Base-by-base conservation (phyloP, 2,329 filamentous ascomycete species). In the Curvularia spicifera region DNA sequence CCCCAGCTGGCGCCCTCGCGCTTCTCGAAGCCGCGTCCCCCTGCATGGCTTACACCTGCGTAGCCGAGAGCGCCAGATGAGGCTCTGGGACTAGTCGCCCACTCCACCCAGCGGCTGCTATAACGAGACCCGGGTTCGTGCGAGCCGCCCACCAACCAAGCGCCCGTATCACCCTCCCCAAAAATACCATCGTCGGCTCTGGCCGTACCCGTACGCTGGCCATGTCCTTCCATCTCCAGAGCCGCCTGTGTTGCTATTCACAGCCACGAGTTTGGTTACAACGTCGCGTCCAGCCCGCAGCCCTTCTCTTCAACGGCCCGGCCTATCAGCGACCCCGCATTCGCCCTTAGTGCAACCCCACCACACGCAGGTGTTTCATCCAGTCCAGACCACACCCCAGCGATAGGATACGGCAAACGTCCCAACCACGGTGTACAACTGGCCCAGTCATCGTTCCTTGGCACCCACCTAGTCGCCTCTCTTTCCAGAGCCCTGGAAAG, bases 61-160 rank as follows among this genome's bases (percentile, higher is more conserved):
- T 37, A 55, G 47, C 51, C 48, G 53, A 63, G 62, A 59, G 64
- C 63, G 70, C 71, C 65, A 49, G 51, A 65, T 71, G 72, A 65
- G 72, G 71, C 71, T 75, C 68, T 43, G 68, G 62, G 64, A 59
- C 61, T 57, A 55, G 57, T 65, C 56, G 60, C 62, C 59, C 56
- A 39, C 52, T 60, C 59, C 56, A 39, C 53, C 46, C 45, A 60
- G 63, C 67, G 65, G 63, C 69, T 63, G 61, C 68, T 65, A 68
- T 69, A 70, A 63, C 61, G 60, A 69, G 63, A 10, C 49, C 24
- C 44, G 26, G 53, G 45, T 50, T 39, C 40, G 51, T 57, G 53
- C 53, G 53, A 50, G 53, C 57, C 57, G 57, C 57, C 65, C 70
- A 67, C 70, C 44, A 13, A 56, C 62, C 57, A 71, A 63, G 64